Percentiles rank a stretch among this genome's conserved stretches.
Evolutionary conservation across 768 basidiomycete genomes (phyloP).

Genomic region (Lentinula edodes): DNA sequence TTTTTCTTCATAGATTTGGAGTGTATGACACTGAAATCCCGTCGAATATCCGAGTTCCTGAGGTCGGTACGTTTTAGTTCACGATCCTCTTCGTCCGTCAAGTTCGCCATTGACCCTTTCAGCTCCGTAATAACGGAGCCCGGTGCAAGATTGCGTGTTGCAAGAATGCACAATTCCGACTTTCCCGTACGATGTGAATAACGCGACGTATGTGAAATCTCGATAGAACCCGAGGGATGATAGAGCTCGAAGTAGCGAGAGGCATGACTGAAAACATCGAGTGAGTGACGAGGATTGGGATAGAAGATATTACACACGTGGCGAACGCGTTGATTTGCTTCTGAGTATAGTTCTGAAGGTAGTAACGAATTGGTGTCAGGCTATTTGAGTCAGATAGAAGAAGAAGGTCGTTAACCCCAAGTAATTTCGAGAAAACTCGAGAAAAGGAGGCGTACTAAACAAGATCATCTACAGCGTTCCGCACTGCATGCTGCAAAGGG

Average conservation of each 20-base stretch:
- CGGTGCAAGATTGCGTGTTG: conserved; percentile 63
- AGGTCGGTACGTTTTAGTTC: conserved; percentile 81
- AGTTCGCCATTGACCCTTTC: conserved; percentile 86
- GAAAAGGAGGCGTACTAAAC: conserved; percentile 51
- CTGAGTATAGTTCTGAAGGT: conserved; percentile 68
- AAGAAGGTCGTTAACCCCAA: neutral
- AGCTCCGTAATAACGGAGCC: conserved; percentile 79
- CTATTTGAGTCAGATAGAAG: conserved; percentile 27
- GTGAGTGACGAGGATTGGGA: conserved; percentile 16
- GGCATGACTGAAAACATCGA: conserved; percentile 56
- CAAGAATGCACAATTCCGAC: conserved; percentile 83
- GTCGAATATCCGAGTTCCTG: conserved; percentile 69
- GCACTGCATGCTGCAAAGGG: conserved; percentile 51
- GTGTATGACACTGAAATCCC: conserved; percentile 90
- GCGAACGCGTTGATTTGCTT: conserved; percentile 89
- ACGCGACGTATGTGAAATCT: conserved; percentile 84
- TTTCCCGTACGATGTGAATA: conserved; percentile 87
- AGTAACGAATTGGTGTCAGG: conserved; percentile 70
- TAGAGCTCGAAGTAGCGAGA: conserved; percentile 88
- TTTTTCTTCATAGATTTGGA: conserved; percentile 91
- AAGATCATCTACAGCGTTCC: conserved; percentile 73
- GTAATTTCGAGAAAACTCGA: conserved; percentile 12
- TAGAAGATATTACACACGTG: conserved; percentile 58
- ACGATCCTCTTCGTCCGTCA: conserved; percentile 80
- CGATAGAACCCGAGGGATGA: conserved; percentile 75